Base-by-base conservation (phyloP, 768 basidiomycete species). In the Mycena latifolia region DNA sequence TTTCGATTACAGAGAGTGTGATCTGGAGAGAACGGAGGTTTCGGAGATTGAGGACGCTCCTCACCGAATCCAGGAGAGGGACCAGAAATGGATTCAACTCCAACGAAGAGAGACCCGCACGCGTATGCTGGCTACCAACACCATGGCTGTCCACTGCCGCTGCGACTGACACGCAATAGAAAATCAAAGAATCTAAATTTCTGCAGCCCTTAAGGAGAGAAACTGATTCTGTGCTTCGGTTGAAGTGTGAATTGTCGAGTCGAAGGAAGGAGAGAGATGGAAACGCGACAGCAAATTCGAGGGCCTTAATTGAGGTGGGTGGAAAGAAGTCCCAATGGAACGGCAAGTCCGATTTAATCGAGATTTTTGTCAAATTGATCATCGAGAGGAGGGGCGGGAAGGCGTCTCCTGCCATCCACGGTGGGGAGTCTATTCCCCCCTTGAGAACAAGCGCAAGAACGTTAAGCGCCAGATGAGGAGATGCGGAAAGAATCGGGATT, bases 381-480 rank as follows among this genome's bases (percentile, higher is more conserved):
- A 33, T 55, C 10, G 24, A 11, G 46, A 69, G 47, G 45, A 64
- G 43, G 27, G 25, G 3, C 12, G 67, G 47, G 5, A 64, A 50
- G 5, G 14, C 22, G 31, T 51, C 62, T n/a, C 25, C 22, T 8
- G 35, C 46, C 39, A 69, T 60, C 62, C 62, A 69, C 10, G 25
- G 28, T 1, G 33, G 1, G 5, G 29, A 45, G 25, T 33, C 56
- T 28, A 29, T 9, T 5, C 67, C 67, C 39, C 17, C 47, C 55
- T 43, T 60, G 43, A 69, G 47, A 6, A 43, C 29, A 12, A 64
- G 27, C 4, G 56, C 27, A 18, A 45, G 67, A 17, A 69, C 67
- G 15, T 60, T 17, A 20, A 48, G 46, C n/a, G 67, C 67, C 20
- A 69, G 27, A 41, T 64, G 62, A n/a, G 67, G 67, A n/a, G 67